These are phyloP conservation scores for Phytophthora chlamydospora DNA, from an alignment of 352 stramenopile species.

Conservation along the genomic window DNA sequence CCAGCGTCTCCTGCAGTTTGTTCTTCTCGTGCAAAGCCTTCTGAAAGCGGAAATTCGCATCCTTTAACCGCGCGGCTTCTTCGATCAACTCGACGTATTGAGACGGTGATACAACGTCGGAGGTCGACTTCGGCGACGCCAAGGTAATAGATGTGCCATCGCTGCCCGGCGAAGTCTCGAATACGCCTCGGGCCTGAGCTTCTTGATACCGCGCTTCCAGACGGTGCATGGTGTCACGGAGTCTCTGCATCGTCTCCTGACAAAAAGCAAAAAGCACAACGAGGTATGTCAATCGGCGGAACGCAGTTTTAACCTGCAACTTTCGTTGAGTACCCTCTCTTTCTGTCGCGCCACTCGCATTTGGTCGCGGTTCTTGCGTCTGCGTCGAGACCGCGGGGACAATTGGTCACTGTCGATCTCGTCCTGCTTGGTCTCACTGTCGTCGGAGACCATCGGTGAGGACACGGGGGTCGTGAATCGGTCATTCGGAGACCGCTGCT, in stretches of 20 bases:
- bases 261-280: not conserved
- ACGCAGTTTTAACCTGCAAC: not conserved
- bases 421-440: slow-evolving; percentile 3
- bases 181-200: slow-evolving; percentile 7
- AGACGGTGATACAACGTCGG: not conserved
- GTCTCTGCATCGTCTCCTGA: slow-evolving; percentile 52
- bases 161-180: not conserved
- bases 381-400: slow-evolving; percentile 52
- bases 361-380: slow-evolving; percentile 59
- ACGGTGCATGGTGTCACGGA: slow-evolving; percentile 54
- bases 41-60: slow-evolving; percentile 52
- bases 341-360: slow-evolving; percentile 56
- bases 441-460: slow-evolving; percentile 15
- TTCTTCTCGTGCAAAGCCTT: slow-evolving; percentile 50
- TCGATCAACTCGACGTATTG: slow-evolving; percentile 48
- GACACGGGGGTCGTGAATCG: not conserved
- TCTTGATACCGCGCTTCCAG: slow-evolving; percentile 46
- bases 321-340: slow-evolving; percentile 37
- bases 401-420: slow-evolving; percentile 22
- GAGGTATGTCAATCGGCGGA: not conserved
- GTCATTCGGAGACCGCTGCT: not conserved
- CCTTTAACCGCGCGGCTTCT: slow-evolving; percentile 41
- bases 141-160: not conserved
- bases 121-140: not conserved
- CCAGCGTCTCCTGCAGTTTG: slow-evolving; percentile 54